Evolutionary conservation across 129 eudicot genomes (phyloP).

Genomic region (Artemisia annua): DNA sequence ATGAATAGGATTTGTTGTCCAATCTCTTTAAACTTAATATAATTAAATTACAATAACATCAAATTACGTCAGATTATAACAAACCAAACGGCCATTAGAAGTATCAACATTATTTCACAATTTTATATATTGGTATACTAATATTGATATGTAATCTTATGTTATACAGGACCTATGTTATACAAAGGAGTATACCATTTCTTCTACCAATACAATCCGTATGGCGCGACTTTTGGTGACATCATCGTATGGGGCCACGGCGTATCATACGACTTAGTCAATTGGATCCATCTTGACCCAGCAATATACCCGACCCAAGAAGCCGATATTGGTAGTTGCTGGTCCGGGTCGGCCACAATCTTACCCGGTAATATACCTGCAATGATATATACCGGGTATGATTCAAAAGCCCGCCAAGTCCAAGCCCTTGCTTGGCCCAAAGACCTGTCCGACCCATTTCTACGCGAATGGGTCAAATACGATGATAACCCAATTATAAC

Average conservation of each 20-base stretch:
- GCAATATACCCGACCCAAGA: constrained; percentile 45
- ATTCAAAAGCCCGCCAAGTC: constrained; percentile 35
- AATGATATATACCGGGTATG: constrained; percentile 43
- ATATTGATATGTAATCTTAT: background rate
- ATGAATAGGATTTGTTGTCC: too few species aligned
- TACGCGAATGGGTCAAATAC: constrained; percentile 41
- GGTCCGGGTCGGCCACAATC: constrained; percentile 48
- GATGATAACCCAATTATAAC: constrained; percentile 32
- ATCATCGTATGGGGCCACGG: constrained; percentile 38
- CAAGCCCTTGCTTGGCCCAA: constrained; percentile 42
- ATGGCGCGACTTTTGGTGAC: constrained; percentile 29
- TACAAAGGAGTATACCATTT: constrained; percentile 43
- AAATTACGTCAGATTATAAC: too few species aligned
- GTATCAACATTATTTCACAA: too few species aligned
- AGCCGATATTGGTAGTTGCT: constrained; percentile 34
- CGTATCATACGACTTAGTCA: constrained; percentile 39
- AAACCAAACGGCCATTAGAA: too few species aligned
- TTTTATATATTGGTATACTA: background rate
- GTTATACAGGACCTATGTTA: constrained; percentile 36
- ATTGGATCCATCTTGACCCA: constrained; percentile 48
- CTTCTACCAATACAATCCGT: constrained; percentile 42
- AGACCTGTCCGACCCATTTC: constrained; percentile 39
- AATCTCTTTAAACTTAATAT: too few species aligned
- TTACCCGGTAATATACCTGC: constrained; percentile 35
- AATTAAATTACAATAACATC: too few species aligned